Evolutionary conservation across 192 early-diverging fungal genomes (phyloP), one percentile per base, ranked within the genome.

Genomic region (Podochytrium sp.): DNA sequence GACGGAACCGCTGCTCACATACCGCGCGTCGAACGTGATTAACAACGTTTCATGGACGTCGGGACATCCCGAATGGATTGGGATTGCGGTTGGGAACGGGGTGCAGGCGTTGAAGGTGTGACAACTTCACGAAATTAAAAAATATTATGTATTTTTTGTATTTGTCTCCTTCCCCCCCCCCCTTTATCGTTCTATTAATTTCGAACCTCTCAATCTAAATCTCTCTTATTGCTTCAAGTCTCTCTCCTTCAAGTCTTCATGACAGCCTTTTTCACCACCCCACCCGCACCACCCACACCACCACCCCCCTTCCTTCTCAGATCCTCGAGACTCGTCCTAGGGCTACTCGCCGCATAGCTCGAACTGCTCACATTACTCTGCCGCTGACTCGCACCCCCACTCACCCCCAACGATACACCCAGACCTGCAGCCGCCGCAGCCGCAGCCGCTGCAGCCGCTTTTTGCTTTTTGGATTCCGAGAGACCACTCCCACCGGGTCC

Each of bases 81-180:
- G 89, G 23, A 89, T 98, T 73, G 92, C 90, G 1, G 92, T 89
- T 84, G 96, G 94, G 33, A 83, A 85, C 52, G 91, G 88, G 4
- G 89, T 98, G 29, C 93, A 97, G 76, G 92, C 94, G 1, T 79
- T 98, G 58, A 81, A 92, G 42, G 83, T 96, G 40, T 96, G 86
- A 78, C n/a, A 32, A 38, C 10, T 29, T 57, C 78, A 57, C 32
- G 55, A 57, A 10, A 6, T 7, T 23, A 23, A 20, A 20, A 6
- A 65, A 27, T 55, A 23, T 23, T 25, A 23, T 55, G 52, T 20
- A 20, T 55, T 55, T 47, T 23, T 23, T 55, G 52, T 55, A 20
- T 47, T 47, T 47, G 43, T 47, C n/a, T 47, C n/a, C n/a, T n/a
- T n/a, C n/a, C n/a, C n/a, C n/a, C n/a, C n/a, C n/a, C n/a, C n/a